phyloP scores from a whole-genome alignment of 2,329 filamentous ascomycete genomes.

The Didymella lethalis region DNA sequence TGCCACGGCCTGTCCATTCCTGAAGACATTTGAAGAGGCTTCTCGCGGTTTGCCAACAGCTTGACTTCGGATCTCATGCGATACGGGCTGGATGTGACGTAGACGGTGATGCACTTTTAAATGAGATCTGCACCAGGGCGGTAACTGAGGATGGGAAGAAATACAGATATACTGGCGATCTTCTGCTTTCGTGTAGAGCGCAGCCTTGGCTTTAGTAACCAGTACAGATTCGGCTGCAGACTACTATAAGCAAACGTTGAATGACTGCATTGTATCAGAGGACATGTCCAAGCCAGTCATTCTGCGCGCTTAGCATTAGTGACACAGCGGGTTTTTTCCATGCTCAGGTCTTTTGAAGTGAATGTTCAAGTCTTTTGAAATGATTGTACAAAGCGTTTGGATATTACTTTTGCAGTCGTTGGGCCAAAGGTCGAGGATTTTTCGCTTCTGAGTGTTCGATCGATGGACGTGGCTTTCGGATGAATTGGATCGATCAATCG shows the following conservation, averaged over 20 bases:
- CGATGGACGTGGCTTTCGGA: background rate
- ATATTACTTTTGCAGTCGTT: background rate
- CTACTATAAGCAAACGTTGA: no score
- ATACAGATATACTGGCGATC: background rate
- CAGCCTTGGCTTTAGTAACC: background rate
- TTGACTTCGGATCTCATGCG: background rate
- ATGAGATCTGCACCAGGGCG: background rate
- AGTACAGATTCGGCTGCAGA: background rate
- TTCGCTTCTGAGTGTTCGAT: conserved; percentile 1
- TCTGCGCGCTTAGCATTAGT: background rate
- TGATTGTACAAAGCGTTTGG: background rate
- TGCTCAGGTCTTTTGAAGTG: background rate
- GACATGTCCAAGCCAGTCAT: background rate
- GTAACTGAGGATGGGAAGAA: background rate
- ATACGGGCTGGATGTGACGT: background rate
- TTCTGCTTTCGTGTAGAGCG: background rate
- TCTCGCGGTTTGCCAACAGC: background rate
- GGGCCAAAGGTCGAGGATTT: background rate
- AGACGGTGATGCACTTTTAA: background rate
- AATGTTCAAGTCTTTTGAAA: background rate
- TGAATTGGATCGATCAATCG: conserved; percentile 14
- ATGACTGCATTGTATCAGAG: background rate
- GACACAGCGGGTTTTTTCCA: background rate
- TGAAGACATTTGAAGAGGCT: background rate
- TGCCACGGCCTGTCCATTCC: background rate